phyloP scores from a whole-genome alignment of 441 rosid genomes.

The Bruguiera hainesii region DNA sequence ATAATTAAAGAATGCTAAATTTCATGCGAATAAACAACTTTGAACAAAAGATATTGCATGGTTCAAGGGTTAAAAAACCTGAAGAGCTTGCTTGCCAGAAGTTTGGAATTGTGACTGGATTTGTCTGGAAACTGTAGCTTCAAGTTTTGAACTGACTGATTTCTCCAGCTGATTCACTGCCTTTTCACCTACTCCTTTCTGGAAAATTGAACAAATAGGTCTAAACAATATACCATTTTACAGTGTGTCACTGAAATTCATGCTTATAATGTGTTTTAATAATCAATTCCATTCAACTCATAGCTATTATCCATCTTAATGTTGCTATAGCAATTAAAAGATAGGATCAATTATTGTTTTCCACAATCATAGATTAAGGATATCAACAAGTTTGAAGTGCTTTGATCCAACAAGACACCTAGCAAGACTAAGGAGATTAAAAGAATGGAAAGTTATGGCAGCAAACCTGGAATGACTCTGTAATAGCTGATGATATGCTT shows the following conservation, averaged over 20 bases:
- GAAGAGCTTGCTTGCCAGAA: slow-evolving; percentile 77
- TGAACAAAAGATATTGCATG: not conserved
- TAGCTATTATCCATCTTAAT: too few relatives aligned
- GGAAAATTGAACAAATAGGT: slow-evolving; percentile 15
- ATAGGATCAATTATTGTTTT: too few relatives aligned
- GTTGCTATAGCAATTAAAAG: too few relatives aligned
- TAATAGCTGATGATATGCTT: slow-evolving; percentile 52
- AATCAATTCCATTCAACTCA: too few relatives aligned
- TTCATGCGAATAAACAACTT: slow-evolving; percentile 1
- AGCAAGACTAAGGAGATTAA: too few relatives aligned
- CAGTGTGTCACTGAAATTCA: too few relatives aligned
- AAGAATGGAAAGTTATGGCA: too few relatives aligned
- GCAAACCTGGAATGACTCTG: slow-evolving; percentile 77
- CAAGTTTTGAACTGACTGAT: slow-evolving; percentile 57
- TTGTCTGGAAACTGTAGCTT: slow-evolving; percentile 63
- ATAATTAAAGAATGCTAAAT: not conserved
- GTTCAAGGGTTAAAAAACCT: slow-evolving; percentile 32
- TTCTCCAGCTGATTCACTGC: slow-evolving; percentile 65
- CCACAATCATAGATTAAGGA: too few relatives aligned
- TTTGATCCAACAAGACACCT: too few relatives aligned
- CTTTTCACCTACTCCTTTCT: slow-evolving; percentile 75
- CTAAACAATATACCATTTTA: too few relatives aligned
- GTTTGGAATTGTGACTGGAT: slow-evolving; percentile 75
- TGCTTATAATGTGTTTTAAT: too few relatives aligned
- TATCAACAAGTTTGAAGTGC: too few relatives aligned